phyloP scores from a whole-genome alignment of 768 basidiomycete genomes.

The Macrolepiota albuminosa region DNA sequence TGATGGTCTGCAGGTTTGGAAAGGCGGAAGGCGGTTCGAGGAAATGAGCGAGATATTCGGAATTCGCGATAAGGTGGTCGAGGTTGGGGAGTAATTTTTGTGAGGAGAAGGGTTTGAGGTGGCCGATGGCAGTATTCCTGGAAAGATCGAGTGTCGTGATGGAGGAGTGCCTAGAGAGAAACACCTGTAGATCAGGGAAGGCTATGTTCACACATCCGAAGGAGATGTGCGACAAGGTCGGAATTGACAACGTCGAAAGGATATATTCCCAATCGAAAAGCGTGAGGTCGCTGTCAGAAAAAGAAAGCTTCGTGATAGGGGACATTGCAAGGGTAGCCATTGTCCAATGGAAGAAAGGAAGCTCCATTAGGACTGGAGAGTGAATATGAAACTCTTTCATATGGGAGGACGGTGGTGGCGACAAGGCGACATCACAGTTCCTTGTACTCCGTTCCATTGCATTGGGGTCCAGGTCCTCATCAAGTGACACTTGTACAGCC shows the following conservation, averaged over 20 bases:
- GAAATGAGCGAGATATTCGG: constrained; percentile 10
- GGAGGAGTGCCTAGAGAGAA: constrained; percentile 16
- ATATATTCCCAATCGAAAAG: constrained; percentile 16
- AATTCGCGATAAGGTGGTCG: constrained; percentile 6
- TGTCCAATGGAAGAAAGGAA: constrained; percentile 15
- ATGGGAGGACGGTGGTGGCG: background rate
- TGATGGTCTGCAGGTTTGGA: constrained; percentile 2
- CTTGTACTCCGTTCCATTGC: background rate
- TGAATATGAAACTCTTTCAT: constrained; percentile 9
- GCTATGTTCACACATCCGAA: constrained; percentile 12
- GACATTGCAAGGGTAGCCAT: constrained; percentile 12
- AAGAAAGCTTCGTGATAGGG: constrained; percentile 14
- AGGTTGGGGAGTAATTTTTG: constrained; percentile 9
- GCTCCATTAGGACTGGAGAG: constrained; percentile 5
- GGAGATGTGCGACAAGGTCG: constrained; percentile 9
- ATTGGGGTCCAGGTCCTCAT: background rate
- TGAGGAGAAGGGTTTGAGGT: constrained; percentile 2
- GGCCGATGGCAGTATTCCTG: constrained; percentile 6
- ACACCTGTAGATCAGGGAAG: constrained; percentile 17
- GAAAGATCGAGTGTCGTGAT: constrained; percentile 18
- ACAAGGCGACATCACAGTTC: background rate
- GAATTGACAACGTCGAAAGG: constrained; percentile 14
- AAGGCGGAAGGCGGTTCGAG: constrained; percentile 7
- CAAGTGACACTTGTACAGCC: background rate
- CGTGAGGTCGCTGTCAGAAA: constrained; percentile 11